Base-by-base conservation (phyloP, 805 yeast species). In the Yarrowia sp. region DNA sequence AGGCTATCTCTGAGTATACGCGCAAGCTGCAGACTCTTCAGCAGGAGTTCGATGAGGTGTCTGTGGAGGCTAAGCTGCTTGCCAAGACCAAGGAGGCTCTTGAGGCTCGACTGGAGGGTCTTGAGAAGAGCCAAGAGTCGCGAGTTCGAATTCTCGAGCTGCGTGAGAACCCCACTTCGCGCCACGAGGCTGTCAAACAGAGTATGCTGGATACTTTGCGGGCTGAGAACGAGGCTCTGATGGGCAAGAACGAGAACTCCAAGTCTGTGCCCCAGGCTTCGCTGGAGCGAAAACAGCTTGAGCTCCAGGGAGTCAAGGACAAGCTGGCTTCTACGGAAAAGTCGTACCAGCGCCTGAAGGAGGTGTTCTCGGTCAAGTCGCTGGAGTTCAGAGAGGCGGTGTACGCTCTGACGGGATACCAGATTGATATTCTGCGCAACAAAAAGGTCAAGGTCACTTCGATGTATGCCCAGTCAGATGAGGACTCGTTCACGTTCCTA, bases 381-480 rank as follows among this genome's bases (percentile, higher is more conserved):
- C 73, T 79, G 31, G 92, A 88, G 68, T 85, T 88, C 58, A 76
- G 90, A 35, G 83, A 85, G 31, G 81, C 86, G 1, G 84, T 90
- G 0, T 82, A 84, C 61, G 77, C 85, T 4, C 78, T 87, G 27
- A 78, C 91, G 58, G 97, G 97, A 0, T 90, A 83, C 71, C 80
- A 81, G 49, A 74, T 90, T 22, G 96, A 88, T 69, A 85, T 89
- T 65, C 72, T 84, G 70, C 76, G 79, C 66, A 76, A 84, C 75
- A 72, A 81, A 70, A 75, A 82, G 76, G 76, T 86, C 68, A 77
- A 87, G 73, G 74, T 85, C 68, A 73, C 78, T 67, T 72, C 85
- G 68, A 75, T 81, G 73, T 78, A 77, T 69, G 66, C 71, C 3
- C 68, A 73, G 24, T 71, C 77, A 4, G 72, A 71, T 2, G 75